These are phyloP conservation scores for Rhizophagus clarus DNA, from an alignment of 192 early-diverging fungal genomes.

Conservation along the genomic window DNA sequence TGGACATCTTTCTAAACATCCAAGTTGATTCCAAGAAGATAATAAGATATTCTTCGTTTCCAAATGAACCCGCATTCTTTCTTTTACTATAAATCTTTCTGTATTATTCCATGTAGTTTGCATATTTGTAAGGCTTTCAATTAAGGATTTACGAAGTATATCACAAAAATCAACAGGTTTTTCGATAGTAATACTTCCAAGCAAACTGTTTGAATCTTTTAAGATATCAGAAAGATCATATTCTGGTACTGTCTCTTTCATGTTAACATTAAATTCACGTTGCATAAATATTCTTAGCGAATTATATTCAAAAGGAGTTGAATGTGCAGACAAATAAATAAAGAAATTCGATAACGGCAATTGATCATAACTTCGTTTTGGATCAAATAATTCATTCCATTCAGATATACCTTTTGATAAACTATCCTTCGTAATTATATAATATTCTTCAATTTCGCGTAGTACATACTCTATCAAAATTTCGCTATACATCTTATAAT, in stretches of 20 bases:
- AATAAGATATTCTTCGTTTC: too few species aligned
- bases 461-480: neutral
- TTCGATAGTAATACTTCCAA: too few species aligned
- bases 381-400: neutral
- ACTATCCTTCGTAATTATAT: neutral
- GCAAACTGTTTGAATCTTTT: too few species aligned
- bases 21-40: too few species aligned
- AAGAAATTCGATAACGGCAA: neutral
- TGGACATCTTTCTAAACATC: too few species aligned
- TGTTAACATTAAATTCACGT: neutral
- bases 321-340: neutral
- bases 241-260: neutral
- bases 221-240: too few species aligned
- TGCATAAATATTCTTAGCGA: neutral
- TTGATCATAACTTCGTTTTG: neutral
- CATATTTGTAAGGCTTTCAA: too few species aligned
- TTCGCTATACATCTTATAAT: neutral
- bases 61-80: too few species aligned
- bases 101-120: too few species aligned
- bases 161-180: too few species aligned
- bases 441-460: neutral
- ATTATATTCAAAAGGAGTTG: neutral
- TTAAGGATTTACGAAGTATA: too few species aligned
- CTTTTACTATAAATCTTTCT: too few species aligned
- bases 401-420: neutral